Percentiles rank a stretch among this genome's conserved stretches.
Conservation (phyloP, 768 basidiomycete species). For the Leccinum boreale region DNA sequence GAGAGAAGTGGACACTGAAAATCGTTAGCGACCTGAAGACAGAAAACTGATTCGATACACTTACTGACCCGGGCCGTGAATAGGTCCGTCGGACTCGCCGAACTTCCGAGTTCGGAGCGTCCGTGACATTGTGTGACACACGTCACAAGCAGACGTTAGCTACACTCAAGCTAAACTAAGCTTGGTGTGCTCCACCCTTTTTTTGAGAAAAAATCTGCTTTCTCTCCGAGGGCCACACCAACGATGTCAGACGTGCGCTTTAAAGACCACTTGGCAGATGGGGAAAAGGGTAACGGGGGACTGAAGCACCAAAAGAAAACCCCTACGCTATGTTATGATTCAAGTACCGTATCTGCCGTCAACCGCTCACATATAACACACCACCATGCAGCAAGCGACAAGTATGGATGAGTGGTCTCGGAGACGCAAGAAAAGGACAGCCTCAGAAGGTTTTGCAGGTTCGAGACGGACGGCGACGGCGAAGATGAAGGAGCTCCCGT, state of each 20-base stretch:
- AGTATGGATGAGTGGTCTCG: conserved; percentile 78
- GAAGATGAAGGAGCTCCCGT: conserved; percentile 12
- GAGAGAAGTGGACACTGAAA: no score
- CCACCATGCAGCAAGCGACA: conserved; percentile 57
- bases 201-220: no score
- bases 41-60: no score
- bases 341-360: neutral
- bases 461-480: conserved; percentile 41
- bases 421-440: conserved; percentile 71
- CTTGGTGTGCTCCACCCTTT: neutral
- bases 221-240: neutral
- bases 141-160: neutral
- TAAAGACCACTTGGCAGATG: conserved; percentile 66
- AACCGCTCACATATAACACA: neutral
- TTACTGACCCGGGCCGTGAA: no score
- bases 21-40: no score
- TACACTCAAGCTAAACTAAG: no score
- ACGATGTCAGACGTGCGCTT: conserved; percentile 82
- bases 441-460: conserved; percentile 76
- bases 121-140: neutral
- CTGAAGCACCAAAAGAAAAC: conserved; percentile 4
- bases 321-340: neutral
- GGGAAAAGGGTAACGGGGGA: conserved; percentile 36
- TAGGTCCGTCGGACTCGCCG: no score
- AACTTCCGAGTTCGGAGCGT: no score